phyloP scores from a whole-genome alignment of 2,329 filamentous ascomycete species.

The Colletotrichum falcatum region DNA sequence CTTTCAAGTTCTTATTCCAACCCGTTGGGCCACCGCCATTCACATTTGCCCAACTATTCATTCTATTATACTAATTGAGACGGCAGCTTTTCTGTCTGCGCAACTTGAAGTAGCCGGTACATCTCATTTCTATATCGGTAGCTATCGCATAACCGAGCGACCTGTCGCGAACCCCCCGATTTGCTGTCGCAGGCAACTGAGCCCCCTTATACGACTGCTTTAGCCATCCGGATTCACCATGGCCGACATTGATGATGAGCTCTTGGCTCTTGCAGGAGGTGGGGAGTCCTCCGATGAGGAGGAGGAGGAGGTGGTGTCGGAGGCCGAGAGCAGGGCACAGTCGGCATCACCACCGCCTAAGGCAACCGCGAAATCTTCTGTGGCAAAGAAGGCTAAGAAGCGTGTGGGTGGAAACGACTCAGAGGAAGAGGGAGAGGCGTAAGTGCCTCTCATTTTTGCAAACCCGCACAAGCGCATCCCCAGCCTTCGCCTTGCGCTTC shows the following conservation, averaged over 20 bases:
- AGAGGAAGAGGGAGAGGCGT: constrained; percentile 88
- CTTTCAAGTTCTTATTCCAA: constrained; percentile 22
- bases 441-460: constrained; percentile 58
- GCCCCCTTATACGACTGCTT: constrained; percentile 10
- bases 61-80: background rate
- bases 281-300: constrained; percentile 72
- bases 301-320: constrained; percentile 59
- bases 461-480: background rate
- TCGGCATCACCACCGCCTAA: constrained; percentile 64
- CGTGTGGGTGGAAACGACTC: constrained; percentile 71
- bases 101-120: no score
- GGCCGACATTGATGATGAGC: constrained; percentile 93
- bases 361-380: constrained; percentile 50
- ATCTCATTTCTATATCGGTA: background rate
- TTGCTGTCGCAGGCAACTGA: background rate
- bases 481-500: background rate
- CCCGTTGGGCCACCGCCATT: constrained; percentile 8
- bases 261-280: constrained; percentile 91
- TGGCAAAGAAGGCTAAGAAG: constrained; percentile 61
- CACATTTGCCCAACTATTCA: background rate
- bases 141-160: constrained; percentile 6
- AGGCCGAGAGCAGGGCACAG: constrained; percentile 65
- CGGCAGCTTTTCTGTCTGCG: background rate
- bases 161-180: constrained; percentile 11
- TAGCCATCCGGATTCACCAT: constrained; percentile 60